Percentiles rank a stretch among this genome's conserved stretches.
Evolutionary conservation across 2,329 filamentous ascomycete genomes (phyloP).

Genomic region (Clathrospora elynae): DNA sequence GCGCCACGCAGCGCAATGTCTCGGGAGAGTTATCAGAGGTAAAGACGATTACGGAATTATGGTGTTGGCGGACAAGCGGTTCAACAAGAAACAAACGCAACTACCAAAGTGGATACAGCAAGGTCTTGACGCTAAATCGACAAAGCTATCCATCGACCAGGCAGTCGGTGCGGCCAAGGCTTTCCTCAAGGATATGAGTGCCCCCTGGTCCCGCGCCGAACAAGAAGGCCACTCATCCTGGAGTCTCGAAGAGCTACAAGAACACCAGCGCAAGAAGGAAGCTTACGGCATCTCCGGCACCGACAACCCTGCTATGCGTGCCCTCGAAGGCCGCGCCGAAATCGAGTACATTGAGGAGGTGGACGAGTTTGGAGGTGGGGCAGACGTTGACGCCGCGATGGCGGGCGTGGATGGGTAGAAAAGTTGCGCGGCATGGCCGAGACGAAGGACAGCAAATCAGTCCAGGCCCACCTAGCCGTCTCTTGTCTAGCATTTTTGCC

Average conservation of each 20-base stretch:
- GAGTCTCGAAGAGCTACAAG: constrained; percentile 78
- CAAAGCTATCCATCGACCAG: constrained; percentile 94
- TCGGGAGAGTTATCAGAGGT: constrained; percentile 90
- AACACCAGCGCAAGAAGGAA: constrained; percentile 76
- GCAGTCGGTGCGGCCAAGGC: constrained; percentile 85
- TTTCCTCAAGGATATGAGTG: constrained; percentile 89
- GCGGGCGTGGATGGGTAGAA: constrained; percentile 19
- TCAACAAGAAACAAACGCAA: constrained; percentile 87
- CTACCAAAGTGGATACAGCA: constrained; percentile 97
- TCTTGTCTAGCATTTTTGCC: no score
- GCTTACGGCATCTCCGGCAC: constrained; percentile 69
- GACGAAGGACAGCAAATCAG: no score
- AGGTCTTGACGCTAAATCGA: constrained; percentile 80
- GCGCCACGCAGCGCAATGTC: constrained; percentile 96
- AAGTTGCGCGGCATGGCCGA: no score
- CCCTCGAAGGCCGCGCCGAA: constrained; percentile 38
- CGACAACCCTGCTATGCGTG: constrained; percentile 52
- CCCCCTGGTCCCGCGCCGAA: constrained; percentile 80
- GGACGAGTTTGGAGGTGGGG: constrained; percentile 43
- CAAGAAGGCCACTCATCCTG: constrained; percentile 94
- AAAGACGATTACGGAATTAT: constrained; percentile 99
- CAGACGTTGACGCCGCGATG: constrained; percentile 46
- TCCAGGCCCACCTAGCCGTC: no score
- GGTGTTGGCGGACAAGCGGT: constrained; percentile 93
- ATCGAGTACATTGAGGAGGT: constrained; percentile 27